Evolutionary conservation across 208 protist species (phyloP).

Genomic region (Leishmania tropica): DNA sequence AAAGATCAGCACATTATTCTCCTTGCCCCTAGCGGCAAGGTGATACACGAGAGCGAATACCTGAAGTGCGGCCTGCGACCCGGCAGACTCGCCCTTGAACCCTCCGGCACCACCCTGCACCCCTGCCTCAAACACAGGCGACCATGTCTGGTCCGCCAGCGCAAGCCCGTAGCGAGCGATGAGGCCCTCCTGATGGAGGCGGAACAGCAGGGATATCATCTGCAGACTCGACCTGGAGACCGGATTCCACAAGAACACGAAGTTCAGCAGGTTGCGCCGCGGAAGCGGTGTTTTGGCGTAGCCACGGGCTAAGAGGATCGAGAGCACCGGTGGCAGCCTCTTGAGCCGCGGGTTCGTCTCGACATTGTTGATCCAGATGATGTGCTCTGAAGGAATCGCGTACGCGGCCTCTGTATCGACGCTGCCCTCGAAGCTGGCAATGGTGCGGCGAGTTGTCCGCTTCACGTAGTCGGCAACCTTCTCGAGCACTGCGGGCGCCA

Average conservation of each 20-base stretch:
- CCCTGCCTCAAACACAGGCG: conserved; percentile 10
- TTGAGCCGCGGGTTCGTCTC: conserved; percentile 32
- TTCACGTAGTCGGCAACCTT: conserved; percentile 17
- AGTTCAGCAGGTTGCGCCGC: conserved; percentile 29
- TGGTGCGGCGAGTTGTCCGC: conserved; percentile 4
- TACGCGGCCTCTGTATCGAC: conserved; percentile 1
- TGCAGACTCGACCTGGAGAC: conserved; percentile 17
- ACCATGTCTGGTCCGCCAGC: conserved; percentile 27
- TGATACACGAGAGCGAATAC: conserved; percentile 23
- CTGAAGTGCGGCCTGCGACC: conserved; percentile 22
- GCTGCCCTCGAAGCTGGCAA: not conserved
- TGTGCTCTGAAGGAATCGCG: conserved; percentile 16
- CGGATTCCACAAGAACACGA: conserved; percentile 26
- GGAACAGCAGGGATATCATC: conserved; percentile 5
- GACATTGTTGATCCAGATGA: conserved; percentile 43
- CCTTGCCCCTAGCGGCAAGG: conserved; percentile 3
- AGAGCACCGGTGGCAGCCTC: conserved; percentile 17
- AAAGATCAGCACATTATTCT: conserved; percentile 13
- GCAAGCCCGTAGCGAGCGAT: conserved; percentile 28
- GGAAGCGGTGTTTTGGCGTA: conserved; percentile 14
- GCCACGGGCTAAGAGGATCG: conserved; percentile 4
- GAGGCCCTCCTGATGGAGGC: conserved; percentile 1
- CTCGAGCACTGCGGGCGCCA: conserved; percentile 5
- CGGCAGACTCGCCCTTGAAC: not conserved
- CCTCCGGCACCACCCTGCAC: not conserved